Conservation (phyloP, 345 rosid genomes). For the Dimocarpus longan region DNA sequence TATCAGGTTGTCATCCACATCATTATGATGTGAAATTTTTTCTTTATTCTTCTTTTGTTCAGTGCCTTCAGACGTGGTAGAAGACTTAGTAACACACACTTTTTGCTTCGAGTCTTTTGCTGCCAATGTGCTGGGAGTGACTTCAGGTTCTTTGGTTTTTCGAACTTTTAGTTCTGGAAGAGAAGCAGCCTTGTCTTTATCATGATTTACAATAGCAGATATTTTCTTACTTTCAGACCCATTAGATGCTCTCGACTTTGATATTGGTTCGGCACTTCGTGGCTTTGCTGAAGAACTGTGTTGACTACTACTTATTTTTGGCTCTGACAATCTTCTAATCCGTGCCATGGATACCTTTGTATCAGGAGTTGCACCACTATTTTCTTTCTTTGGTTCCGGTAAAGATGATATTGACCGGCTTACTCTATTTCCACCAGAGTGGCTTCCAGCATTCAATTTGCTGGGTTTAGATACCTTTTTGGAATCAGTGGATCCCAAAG, state of each 20-base stretch:
- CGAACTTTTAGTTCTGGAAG: conserved; percentile 77
- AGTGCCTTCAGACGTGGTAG: conserved; percentile 32
- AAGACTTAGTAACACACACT: conserved; percentile 36
- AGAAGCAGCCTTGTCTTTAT: conserved; percentile 73
- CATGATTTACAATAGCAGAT: conserved; percentile 81
- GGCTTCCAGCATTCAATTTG: conserved; percentile 51
- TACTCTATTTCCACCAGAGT: conserved; percentile 55
- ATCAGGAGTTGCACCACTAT: conserved; percentile 41
- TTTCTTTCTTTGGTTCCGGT: conserved; percentile 64
- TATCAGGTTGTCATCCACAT: conserved; percentile 58
- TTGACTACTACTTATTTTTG: conserved; percentile 49
- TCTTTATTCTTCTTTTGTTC: conserved; percentile 36
- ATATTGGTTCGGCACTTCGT: conserved; percentile 39
- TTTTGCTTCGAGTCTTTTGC: conserved; percentile 36
- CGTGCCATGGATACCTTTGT: conserved; percentile 62
- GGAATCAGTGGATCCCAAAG: conserved; percentile 53
- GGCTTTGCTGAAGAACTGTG: conserved; percentile 51
- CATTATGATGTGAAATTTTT: conserved; percentile 40
- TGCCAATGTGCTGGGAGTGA: conserved; percentile 34
- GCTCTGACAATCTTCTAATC: conserved; percentile 85
- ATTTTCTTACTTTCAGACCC: conserved; percentile 68
- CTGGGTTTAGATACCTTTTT: conserved; percentile 55
- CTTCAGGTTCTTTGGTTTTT: conserved; percentile 44
- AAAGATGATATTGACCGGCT: conserved; percentile 62
- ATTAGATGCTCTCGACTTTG: conserved; percentile 48